A percentile compares a stretch with the other conserved stretches of the same genome.
Conservation (phyloP, 2,329 filamentous ascomycete species). For the Teratosphaeria pseudoeucalypti region DNA sequence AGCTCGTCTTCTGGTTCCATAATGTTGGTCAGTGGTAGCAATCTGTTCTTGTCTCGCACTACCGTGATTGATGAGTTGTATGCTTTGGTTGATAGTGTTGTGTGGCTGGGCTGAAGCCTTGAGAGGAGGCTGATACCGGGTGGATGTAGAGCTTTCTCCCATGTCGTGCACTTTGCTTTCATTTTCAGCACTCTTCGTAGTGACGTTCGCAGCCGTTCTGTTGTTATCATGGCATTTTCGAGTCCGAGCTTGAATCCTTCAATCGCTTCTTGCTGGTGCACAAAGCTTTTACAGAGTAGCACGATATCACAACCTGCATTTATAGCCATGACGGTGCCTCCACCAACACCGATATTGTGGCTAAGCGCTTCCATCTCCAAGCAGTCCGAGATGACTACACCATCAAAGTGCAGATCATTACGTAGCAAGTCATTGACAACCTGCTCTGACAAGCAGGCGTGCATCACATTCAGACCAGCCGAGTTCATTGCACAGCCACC, state of each 20-base stretch:
- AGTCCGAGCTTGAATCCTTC: slow-evolving; percentile 79
- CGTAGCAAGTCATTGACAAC: slow-evolving; percentile 83
- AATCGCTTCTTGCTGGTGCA: slow-evolving; percentile 83
- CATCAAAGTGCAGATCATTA: slow-evolving; percentile 80
- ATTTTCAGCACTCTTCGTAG: slow-evolving; percentile 66
- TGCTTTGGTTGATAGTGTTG: slow-evolving; percentile 67
- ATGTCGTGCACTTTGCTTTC: slow-evolving; percentile 78
- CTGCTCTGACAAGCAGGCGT: slow-evolving; percentile 85
- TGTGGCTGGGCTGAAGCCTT: slow-evolving; percentile 71
- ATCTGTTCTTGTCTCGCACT: slow-evolving; percentile 75
- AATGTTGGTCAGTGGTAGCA: slow-evolving; percentile 72
- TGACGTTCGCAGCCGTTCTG: slow-evolving; percentile 69
- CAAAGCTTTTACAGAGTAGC: slow-evolving; percentile 76
- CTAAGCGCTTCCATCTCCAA: slow-evolving; percentile 94
- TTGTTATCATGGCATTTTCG: slow-evolving; percentile 80
- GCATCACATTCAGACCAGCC: slow-evolving; percentile 85
- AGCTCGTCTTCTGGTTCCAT: slow-evolving; percentile 79
- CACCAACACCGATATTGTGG: slow-evolving; percentile 92
- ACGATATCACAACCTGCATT: slow-evolving; percentile 92
- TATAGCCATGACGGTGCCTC: slow-evolving; percentile 93
- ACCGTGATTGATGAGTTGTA: slow-evolving; percentile 92
- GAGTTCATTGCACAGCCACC: slow-evolving; percentile 90
- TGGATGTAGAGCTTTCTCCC: slow-evolving; percentile 84
- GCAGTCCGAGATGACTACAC: slow-evolving; percentile 90
- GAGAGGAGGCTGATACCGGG: slow-evolving; percentile 67